phyloP scores from a whole-genome alignment of 305 asterid genomes.

The Fraxinus latifolia region DNA sequence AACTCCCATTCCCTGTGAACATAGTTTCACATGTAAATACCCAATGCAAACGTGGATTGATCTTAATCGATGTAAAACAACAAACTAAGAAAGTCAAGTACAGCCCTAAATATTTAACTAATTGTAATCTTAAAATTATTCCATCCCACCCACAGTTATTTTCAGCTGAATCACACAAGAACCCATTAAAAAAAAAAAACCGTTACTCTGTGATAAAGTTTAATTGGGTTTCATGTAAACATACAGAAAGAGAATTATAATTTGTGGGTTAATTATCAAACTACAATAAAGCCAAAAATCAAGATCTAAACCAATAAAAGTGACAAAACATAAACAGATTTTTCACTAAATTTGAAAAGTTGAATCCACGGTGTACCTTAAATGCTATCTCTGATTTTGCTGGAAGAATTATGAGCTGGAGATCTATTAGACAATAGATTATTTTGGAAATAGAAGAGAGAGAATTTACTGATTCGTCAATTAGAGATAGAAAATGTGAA shows the following conservation, averaged over 20 bases:
- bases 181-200: background rate
- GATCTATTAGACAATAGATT: background rate
- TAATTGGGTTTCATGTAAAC: background rate
- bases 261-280: background rate
- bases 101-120: background rate
- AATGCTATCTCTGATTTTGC: background rate
- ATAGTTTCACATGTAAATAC: background rate
- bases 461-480: background rate
- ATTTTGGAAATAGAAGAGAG: background rate
- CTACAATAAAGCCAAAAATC: background rate
- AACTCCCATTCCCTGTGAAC: background rate
- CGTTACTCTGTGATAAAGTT: background rate
- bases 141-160: background rate
- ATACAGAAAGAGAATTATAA: background rate
- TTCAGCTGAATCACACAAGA: background rate
- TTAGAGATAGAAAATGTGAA: background rate
- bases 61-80: background rate
- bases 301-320: background rate
- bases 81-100: background rate
- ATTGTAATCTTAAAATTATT: background rate
- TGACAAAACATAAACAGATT: background rate
- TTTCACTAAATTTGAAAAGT: background rate
- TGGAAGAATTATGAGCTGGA: background rate
- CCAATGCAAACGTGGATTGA: background rate
- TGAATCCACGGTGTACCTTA: background rate